phyloP scores from a whole-genome alignment of 2,329 filamentous ascomycete genomes.

The Aspergillus pseudoglaucus region DNA sequence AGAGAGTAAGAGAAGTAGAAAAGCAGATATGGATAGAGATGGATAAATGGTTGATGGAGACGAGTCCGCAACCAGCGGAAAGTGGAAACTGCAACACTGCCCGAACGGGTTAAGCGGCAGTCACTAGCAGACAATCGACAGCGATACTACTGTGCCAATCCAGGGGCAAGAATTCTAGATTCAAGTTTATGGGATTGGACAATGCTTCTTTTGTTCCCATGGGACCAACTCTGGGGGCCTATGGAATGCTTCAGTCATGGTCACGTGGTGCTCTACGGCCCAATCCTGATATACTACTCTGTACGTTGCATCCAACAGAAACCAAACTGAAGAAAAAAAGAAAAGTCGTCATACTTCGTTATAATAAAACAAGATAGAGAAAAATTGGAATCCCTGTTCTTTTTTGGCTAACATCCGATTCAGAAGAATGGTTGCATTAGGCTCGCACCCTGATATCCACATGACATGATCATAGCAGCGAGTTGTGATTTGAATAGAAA shows the following conservation, averaged over 20 bases:
- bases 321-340: conserved; percentile 12
- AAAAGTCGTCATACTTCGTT: conserved; percentile 34
- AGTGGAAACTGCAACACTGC: background rate
- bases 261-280: no score
- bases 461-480: conserved; percentile 21
- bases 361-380: conserved; percentile 25
- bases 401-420: conserved; percentile 35
- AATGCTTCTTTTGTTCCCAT: no score
- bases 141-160: no score
- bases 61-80: background rate
- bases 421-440: conserved; percentile 31
- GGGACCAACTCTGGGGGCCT: no score
- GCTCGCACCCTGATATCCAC: conserved; percentile 24
- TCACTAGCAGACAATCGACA: background rate
- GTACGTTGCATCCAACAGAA: background rate
- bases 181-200: no score
- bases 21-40: background rate
- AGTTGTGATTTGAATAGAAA: conserved; percentile 27
- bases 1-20: background rate
- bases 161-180: no score
- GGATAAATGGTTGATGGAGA: background rate
- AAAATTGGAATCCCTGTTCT: conserved; percentile 10
- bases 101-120: background rate
- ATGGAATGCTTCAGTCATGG: no score
- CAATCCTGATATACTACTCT: background rate